A percentile compares a stretch with the other conserved stretches of the same genome.
These are phyloP conservation scores for Venustampulla echinocandica DNA, from an alignment of 495 filamentous ascomycete genomes.

Conservation along the genomic window DNA sequence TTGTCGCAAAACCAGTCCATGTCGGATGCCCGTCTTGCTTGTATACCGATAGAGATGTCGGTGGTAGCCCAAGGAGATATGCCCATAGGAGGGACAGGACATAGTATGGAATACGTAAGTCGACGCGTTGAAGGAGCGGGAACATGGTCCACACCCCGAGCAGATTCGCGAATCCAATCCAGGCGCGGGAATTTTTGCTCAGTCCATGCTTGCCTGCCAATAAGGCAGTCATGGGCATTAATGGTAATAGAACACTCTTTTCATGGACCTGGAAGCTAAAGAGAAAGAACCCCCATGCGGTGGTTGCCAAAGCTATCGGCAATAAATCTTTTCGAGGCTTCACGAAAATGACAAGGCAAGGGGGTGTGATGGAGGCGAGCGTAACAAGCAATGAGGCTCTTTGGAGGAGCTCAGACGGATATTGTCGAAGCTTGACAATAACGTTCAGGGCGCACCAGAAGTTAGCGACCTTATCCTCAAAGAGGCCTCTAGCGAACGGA, in stretches of 20 bases:
- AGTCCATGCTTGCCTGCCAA: conserved; percentile 70
- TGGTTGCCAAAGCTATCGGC: conserved; percentile 67
- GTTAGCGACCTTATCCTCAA: conserved; percentile 98
- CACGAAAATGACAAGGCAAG: conserved; percentile 69
- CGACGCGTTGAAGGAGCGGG: conserved; percentile 78
- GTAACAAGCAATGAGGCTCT: conserved; percentile 70
- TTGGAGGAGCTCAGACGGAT: conserved; percentile 59
- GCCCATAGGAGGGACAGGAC: conserved; percentile 82
- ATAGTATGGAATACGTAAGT: conserved; percentile 72
- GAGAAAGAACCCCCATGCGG: conserved; percentile 93
- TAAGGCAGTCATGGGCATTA: conserved; percentile 84
- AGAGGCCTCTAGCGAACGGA: conserved; percentile 86
- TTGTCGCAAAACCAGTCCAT: conserved; percentile 44
- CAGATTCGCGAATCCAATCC: conserved; percentile 89
- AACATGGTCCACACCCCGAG: conserved; percentile 92
- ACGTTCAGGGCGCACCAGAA: conserved; percentile 92
- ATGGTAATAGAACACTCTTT: conserved; percentile 85
- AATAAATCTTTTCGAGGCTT: conserved; percentile 68
- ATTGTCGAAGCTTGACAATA: conserved; percentile 72
- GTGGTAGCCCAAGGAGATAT: conserved; percentile 79
- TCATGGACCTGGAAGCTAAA: conserved; percentile 98
- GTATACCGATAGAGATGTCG: conserved; percentile 62
- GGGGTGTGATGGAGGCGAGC: conserved; percentile 62
- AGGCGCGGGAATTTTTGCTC: conserved; percentile 64
- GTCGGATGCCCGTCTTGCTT: conserved; percentile 33